Evolutionary conservation across 78 protist species (phyloP), one percentile per base, ranked within the genome.

Genomic region (Cavenderia fasciculata): DNA sequence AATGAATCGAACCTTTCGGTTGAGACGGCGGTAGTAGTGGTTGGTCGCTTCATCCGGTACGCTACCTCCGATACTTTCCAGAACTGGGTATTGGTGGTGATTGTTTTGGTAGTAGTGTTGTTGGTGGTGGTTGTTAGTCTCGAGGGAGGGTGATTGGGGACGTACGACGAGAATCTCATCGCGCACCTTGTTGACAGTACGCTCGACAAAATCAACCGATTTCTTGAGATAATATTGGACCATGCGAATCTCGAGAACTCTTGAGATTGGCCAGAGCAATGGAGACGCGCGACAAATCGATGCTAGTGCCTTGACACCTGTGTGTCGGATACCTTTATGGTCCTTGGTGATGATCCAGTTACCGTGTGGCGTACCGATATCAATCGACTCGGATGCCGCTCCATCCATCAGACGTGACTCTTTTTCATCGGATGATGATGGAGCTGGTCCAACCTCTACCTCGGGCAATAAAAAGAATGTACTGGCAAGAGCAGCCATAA

Each of bases 221-320:
- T 62, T 71, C 59, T 73, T 71, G 21, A 62, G 82, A 85, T 57
- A 38, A 2, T 1, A 8, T 33, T 63, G 21, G 1, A 68, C 82
- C 0, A 38, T 33, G 44, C 71, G 36, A 4, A 57, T 61, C 46
- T 73, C 77, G 14, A 70, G 38, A 11, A 85, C 11, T 49, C 29
- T 33, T 4, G 46, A 44, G 6, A 73, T 52, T 62, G 65, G 74
- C 29, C 18, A 57, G 21, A 85, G 44, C 5, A 85, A 14, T 59
- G 92, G 92, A 25, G 92, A 85, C 5, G 82, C 92, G n/a, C n/a
- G 38, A 46, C 51, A 34, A 36, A 85, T 47, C 2, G 92, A 46
- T 2, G 51, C 44, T 40, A 85, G 36, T 85, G 92, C 78, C 27
- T 43, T 59, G 33, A 36, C 59, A 21, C 92, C 92, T 25, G 82